phyloP scores from a whole-genome alignment of 1,284 basidiomycete species.

The Ustilago loliicola region DNA sequence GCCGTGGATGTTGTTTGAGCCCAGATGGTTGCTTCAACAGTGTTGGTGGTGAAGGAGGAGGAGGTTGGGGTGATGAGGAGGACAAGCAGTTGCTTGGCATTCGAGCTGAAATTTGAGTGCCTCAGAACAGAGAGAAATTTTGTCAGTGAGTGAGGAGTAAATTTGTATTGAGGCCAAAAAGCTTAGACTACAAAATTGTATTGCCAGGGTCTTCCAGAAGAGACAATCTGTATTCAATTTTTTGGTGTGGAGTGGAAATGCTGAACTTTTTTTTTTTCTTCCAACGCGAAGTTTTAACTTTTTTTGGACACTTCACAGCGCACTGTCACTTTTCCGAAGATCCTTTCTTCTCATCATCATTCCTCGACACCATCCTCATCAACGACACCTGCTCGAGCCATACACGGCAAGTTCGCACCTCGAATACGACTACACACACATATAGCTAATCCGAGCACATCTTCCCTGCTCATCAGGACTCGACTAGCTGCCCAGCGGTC shows the following conservation, averaged over 20 bases:
- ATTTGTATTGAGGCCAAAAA: not conserved
- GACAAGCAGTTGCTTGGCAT: not conserved
- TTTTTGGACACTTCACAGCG: conserved; percentile 4
- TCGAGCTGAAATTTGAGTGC: not conserved
- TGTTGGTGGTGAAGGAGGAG: not conserved
- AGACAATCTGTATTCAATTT: conserved; percentile 13
- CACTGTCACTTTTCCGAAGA: not conserved
- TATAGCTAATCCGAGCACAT: too few species aligned
- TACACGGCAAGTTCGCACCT: not conserved
- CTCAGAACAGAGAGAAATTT: conserved; percentile 15
- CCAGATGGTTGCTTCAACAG: not conserved
- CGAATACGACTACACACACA: too few species aligned
- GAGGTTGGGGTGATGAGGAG: not conserved
- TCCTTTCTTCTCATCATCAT: conserved; percentile 71
- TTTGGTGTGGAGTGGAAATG: conserved; percentile 13
- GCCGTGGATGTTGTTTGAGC: not conserved
- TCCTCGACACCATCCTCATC: conserved; percentile 42
- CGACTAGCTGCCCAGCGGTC: too few species aligned
- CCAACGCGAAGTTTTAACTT: conserved; percentile 2
- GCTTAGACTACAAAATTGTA: conserved; percentile 17
- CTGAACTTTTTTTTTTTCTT: conserved; percentile 14
- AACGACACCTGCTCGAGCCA: not conserved
- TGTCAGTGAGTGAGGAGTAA: not conserved
- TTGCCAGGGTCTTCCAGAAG: conserved; percentile 30
- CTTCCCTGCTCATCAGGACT: too few species aligned